Conservation (phyloP, 192 early-diverging fungal species). For the Backusella macrospora region DNA sequence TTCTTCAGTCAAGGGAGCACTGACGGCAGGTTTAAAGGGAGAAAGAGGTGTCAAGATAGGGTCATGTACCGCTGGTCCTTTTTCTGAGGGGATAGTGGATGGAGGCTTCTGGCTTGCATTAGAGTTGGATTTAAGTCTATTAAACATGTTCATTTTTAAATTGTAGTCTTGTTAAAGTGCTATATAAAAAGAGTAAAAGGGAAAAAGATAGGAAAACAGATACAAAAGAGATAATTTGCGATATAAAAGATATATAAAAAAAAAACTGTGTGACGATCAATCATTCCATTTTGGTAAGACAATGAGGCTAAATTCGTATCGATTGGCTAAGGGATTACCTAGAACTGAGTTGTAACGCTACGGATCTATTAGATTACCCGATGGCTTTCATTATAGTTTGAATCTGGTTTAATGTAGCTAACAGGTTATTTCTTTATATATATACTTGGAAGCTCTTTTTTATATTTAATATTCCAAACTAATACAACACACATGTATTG, state of each 20-base stretch:
- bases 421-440: background rate
- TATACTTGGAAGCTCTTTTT: no score
- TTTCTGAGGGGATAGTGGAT: background rate
- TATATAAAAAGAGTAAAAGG: background rate
- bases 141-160: conserved; percentile 17
- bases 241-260: background rate
- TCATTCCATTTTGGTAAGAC: conserved; percentile 12
- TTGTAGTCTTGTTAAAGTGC: background rate
- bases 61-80: conserved; percentile 20
- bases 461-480: background rate
- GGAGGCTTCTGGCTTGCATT: conserved; percentile 3
- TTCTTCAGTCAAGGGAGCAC: conserved; percentile 25
- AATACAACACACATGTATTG: background rate
- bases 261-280: conserved; percentile 15
- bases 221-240: background rate
- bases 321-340: background rate
- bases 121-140: conserved; percentile 19
- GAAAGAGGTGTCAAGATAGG: conserved; percentile 35
- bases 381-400: background rate
- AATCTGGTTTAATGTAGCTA: background rate
- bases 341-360: background rate
- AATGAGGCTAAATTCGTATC: background rate
- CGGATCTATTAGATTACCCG: conserved; percentile 20
- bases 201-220: background rate
- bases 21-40: conserved; percentile 12